Evolutionary conservation across 2,329 filamentous ascomycete genomes (phyloP), one percentile per base, ranked within the genome.

Genomic region (Colletotrichum tropicicola): DNA sequence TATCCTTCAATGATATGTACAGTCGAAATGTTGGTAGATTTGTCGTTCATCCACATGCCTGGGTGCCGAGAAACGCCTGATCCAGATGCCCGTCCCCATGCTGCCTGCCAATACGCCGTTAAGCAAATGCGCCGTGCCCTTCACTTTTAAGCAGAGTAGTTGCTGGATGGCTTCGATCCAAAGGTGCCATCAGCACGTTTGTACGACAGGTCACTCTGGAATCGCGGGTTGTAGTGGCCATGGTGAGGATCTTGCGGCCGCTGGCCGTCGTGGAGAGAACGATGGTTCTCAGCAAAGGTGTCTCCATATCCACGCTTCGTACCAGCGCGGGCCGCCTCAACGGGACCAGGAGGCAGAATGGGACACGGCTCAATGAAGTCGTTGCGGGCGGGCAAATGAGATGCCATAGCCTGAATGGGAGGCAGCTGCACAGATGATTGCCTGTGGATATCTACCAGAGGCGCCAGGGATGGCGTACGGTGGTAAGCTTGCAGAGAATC

Each of bases 211-310:
- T 67, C 49, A 3, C 15, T 12, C 27, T 21, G 6, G 13, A 10
- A 25, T 9, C 15, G 37, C 6, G 25, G n/a, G n/a, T 28, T 15
- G 10, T 21, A 12, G 37, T 69, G 64, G 62, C n/a, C n/a, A n/a
- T 79, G 75, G 61, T 79, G 75, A 3, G 71, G 57, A 12, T 81
- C 79, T 17, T 72, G 63, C 53, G 77, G 78, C 27, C 79, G 73
- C 65, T 78, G 73, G 3, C 78, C 75, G 39, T 81, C 79, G 70
- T 75, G 74, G 6, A 80, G 71, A 2, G 76, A 71, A 19, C 72
- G 69, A 4, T 65, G 66, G 58, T 67, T 65, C 10, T 66, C 62
- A 7, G 17, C 15, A 27, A 70, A 68, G 1, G 68, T 68, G 9
- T 68, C 59, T 2, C 37, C 43, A 37, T 65, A 68, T 2, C 39